Base-by-base conservation (phyloP, 176 grass and related monocot species). In the Oryza glaberrima region DNA sequence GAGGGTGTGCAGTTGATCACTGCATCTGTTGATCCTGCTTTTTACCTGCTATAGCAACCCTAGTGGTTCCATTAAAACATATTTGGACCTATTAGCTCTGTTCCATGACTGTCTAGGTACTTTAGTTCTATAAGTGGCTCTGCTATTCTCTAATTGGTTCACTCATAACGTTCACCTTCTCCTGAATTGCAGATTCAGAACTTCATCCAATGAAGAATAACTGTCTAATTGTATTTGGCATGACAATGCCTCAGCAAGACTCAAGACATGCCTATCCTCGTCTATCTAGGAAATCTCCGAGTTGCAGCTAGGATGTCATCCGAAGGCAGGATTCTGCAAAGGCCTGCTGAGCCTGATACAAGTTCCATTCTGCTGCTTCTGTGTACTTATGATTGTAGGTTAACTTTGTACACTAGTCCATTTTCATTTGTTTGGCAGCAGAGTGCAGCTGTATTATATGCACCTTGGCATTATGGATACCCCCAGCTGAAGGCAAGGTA, bases 141-240 rank as follows among this genome's bases (percentile, higher is more conserved):
- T 82, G 22, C 5, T 86, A 36, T 69, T 69, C 61, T 69, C 25
- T 67, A 61, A 38, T 13, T 84, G 25, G 73, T 75, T 73, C 36
- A n/a, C 15, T 88, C 23, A 20, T 80, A 67, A 68, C 34, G 48
- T 23, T 73, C 77, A 16, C 73, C 73, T 90, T 90, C 25, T 82
- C 16, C 77, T 76, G 48, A 30, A 64, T 81, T 89, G 71, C 82
- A 89, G 88, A 83, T 81, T 89, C 51, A 70, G 88, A 63, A 85
- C 71, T 70, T 75, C 9, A n/a, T 65, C 48, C 41, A 76, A 23
- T 65, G 70, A 82, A 76, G 49, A 70, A 81, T 79, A 88, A 85
- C 82, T 76, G 52, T 34, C 77, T 89, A 84, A 84, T 80, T 80
- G 76, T 80, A 85, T 85, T 81, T 76, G 77, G 79, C 70, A 63